These are phyloP conservation scores for Lecanicillium sp. DNA, from an alignment of 2,329 filamentous ascomycete genomes.

Conservation along the genomic window DNA sequence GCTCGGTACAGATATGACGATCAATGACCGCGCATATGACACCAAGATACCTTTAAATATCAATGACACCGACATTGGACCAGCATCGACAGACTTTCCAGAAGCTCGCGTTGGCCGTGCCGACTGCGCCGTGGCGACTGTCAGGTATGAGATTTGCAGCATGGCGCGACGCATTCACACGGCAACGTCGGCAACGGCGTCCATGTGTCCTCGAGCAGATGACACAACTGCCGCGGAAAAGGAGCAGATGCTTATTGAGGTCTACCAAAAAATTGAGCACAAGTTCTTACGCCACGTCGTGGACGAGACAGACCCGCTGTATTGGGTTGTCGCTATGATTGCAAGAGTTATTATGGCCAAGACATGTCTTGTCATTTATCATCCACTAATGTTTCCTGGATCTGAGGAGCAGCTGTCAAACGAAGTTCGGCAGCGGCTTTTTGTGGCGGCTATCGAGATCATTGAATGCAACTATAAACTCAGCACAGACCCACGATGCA, in stretches of 20 bases:
- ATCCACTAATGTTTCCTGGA: slow-evolving; percentile 58
- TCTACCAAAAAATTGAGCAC: slow-evolving; percentile 45
- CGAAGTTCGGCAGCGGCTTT: slow-evolving; percentile 59
- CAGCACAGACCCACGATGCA: slow-evolving; percentile 45
- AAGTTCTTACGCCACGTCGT: slow-evolving; percentile 45
- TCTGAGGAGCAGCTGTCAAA: slow-evolving; percentile 47
- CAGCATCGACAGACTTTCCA: slow-evolving; percentile 38
- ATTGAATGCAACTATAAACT: slow-evolving; percentile 61
- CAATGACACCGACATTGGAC: slow-evolving; percentile 39
- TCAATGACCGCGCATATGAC: slow-evolving; percentile 34
- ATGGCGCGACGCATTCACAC: slow-evolving; percentile 27
- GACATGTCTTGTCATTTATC: slow-evolving; percentile 69
- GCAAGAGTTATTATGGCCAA: slow-evolving; percentile 67
- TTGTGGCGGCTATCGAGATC: slow-evolving; percentile 65
- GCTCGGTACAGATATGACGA: slow-evolving; percentile 37
- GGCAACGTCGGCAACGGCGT: slow-evolving; percentile 24
- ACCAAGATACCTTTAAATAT: slow-evolving; percentile 41
- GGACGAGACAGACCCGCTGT: slow-evolving; percentile 42
- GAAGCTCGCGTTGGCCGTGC: slow-evolving; percentile 40
- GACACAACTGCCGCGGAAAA: slow-evolving; percentile 24
- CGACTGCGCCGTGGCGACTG: slow-evolving; percentile 39
- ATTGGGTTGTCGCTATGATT: slow-evolving; percentile 61
- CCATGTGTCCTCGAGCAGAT: slow-evolving; percentile 19
- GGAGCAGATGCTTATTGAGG: slow-evolving; percentile 39
- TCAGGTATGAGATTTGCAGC: slow-evolving; percentile 43